Conservation (phyloP, 164 flowering plant species). For the Annona cherimola region DNA sequence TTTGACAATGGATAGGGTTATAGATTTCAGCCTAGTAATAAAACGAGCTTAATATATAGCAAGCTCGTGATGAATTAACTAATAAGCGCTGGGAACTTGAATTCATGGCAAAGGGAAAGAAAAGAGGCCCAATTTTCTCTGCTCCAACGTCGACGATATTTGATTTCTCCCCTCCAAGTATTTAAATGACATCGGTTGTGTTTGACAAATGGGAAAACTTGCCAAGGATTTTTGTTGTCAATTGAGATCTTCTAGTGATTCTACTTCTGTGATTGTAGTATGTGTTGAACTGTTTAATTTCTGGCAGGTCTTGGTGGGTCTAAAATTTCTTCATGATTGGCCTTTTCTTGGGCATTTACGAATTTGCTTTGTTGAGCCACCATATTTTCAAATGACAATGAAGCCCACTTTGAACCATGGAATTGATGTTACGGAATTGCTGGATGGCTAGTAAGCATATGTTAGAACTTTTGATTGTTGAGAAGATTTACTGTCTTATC, state of each 20-base stretch:
- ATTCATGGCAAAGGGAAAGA: no score
- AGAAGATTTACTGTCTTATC: no score
- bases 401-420: slow-evolving; percentile 86
- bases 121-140: no score
- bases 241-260: neutral
- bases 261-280: neutral
- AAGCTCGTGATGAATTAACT: no score
- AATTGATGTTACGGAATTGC: slow-evolving; percentile 97
- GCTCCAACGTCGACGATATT: no score
- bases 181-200: no score
- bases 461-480: neutral
- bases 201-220: no score
- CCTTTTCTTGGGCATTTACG: slow-evolving; percentile 84
- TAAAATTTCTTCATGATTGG: slow-evolving; percentile 76
- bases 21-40: no score
- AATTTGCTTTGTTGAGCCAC: slow-evolving; percentile 91
- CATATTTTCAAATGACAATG: slow-evolving; percentile 95
- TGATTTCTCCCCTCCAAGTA: no score
- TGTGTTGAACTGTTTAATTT: neutral
- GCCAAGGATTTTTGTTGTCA: neutral
- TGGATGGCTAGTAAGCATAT: slow-evolving; percentile 80
- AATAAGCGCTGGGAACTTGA: no score
- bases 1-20: no score
- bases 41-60: no score
- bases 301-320: slow-evolving; percentile 74